Base-by-base conservation (phyloP, 768 basidiomycete genomes). In the Xerocomellus amylosporus region DNA sequence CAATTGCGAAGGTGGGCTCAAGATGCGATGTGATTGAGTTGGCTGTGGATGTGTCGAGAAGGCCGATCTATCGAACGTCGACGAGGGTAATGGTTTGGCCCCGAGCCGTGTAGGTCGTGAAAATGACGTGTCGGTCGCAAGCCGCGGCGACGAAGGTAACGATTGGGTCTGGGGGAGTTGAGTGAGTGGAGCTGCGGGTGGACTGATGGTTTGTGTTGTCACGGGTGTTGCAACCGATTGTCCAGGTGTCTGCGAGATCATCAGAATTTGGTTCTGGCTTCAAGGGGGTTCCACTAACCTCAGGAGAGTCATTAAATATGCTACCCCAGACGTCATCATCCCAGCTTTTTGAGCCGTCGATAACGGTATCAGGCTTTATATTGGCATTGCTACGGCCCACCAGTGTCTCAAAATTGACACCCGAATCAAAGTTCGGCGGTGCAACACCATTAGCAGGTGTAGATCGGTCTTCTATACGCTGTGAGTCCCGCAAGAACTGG, bases 401-500 rank as follows among this genome's bases (percentile, higher is more conserved):
- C 2, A 96, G 77, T 51, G 84, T 90, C 69, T 88, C 93, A 62
- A 99, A 99, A 65, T 97, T 87, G 17, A 93, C 77, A 19, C 79
- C 78, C 0, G 79, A 78, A n/a, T 74, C 71, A 38, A 77, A 66
- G 51, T 66, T 59, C 22, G 68, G 60, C 22, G 67, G 61, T 53
- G 71, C 62, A 15, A 67, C 67, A 2, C 80, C 81, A 62, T 79
- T 76, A 17, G 68, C 57, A 3, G 78, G 72, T 2, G 79, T 75
- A 39, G 84, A 88, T 26, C 79, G 85, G 65, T 93, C 90, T 65
- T 97, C 94, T 20, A 95, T 76, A 30, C 95, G 81, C 60, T 94
- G 93, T 2, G 93, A 89, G 67, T 98, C 97, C 37, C 92, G 86
- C 9, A 99, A 77, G 69, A 94, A 96, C 63, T 93, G 90, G 54